phyloP scores from a whole-genome alignment of 768 basidiomycete species.

The Lactarius vividus region DNA sequence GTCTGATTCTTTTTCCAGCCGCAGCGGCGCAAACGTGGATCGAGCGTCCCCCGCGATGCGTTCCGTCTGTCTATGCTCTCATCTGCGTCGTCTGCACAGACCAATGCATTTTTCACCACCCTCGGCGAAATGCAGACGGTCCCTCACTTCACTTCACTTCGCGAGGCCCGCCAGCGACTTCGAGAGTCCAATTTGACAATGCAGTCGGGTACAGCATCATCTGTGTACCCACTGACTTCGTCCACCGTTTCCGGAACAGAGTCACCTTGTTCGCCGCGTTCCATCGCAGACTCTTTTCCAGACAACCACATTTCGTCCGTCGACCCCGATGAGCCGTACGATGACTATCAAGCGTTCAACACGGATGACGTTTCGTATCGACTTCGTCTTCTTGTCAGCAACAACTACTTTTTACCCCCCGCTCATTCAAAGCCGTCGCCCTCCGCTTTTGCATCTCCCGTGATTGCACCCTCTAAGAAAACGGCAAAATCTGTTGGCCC shows the following conservation, averaged over 20 bases:
- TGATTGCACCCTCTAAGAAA: slow-evolving; percentile 43
- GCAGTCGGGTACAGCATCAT: slow-evolving; percentile 67
- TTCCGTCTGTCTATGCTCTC: slow-evolving; percentile 28
- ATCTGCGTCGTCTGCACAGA: slow-evolving; percentile 23
- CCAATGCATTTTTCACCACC: slow-evolving; percentile 27
- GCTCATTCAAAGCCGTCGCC: slow-evolving; percentile 80
- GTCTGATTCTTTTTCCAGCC: slow-evolving; percentile 16
- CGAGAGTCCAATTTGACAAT: slow-evolving; percentile 57
- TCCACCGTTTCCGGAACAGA: slow-evolving; percentile 62
- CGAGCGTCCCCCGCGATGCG: slow-evolving; percentile 29
- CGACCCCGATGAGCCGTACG: slow-evolving; percentile 30
- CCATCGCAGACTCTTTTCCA: slow-evolving; percentile 46
- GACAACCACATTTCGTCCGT: slow-evolving; percentile 40
- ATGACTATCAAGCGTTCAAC: slow-evolving; percentile 34
- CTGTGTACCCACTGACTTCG: slow-evolving; percentile 73
- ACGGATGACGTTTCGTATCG: slow-evolving; percentile 84
- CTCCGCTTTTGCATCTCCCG: slow-evolving; percentile 54
- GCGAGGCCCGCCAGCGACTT: slow-evolving; percentile 30
- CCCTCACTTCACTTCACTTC: slow-evolving; percentile 29
- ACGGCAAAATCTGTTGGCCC: slow-evolving; percentile 46
- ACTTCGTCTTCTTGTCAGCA: slow-evolving; percentile 77
- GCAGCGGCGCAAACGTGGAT: slow-evolving; percentile 25
- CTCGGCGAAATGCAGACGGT: slow-evolving; percentile 27
- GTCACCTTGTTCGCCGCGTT: slow-evolving; percentile 61
- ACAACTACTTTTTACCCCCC: slow-evolving; percentile 86